A percentile compares a stretch with the other conserved stretches of the same genome.
These are phyloP conservation scores for Phaeosphaeriaceae sp. DNA, from an alignment of 2,329 filamentous ascomycete species.

Conservation along the genomic window DNA sequence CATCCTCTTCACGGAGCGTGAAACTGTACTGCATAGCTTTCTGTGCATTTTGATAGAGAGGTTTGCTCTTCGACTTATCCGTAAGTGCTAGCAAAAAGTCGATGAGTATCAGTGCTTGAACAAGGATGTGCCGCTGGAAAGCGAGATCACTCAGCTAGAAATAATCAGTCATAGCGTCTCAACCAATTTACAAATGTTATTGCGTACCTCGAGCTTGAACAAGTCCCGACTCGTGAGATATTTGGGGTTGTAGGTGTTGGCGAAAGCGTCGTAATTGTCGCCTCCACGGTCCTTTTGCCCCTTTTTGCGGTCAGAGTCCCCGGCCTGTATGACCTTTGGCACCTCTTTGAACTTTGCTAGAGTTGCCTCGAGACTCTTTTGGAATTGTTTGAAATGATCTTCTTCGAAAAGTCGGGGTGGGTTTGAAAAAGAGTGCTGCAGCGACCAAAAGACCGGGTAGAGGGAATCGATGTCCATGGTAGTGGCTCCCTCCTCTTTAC, in stretches of 20 bases:
- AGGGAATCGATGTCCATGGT: constrained; percentile 71
- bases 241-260: constrained; percentile 90
- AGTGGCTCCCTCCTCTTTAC: constrained; percentile 54
- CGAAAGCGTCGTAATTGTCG: constrained; percentile 66
- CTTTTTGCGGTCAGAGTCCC: constrained; percentile 67
- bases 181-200: constrained; percentile 15
- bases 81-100: constrained; percentile 95
- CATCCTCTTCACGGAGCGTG: constrained; percentile 80
- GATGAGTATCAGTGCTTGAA: constrained; percentile 91
- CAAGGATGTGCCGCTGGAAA: constrained; percentile 90
- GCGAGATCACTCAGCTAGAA: constrained; percentile 85
- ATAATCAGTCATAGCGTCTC: constrained; percentile 35
- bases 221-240: constrained; percentile 97
- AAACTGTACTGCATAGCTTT: constrained; percentile 87
- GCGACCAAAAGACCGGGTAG: constrained; percentile 91
- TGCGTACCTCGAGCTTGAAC: constrained; percentile 85
- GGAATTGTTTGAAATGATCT: constrained; percentile 70
- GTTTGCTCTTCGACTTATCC: constrained; percentile 78
- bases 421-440: constrained; percentile 91
- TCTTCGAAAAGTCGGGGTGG: constrained; percentile 81
- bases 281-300: constrained; percentile 66
- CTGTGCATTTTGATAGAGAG: constrained; percentile 74
- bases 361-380: constrained; percentile 66
- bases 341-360: constrained; percentile 77
- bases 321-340: constrained; percentile 71